Conservation (phyloP, 2,329 filamentous ascomycete species). For the Diaporthe eres region DNA sequence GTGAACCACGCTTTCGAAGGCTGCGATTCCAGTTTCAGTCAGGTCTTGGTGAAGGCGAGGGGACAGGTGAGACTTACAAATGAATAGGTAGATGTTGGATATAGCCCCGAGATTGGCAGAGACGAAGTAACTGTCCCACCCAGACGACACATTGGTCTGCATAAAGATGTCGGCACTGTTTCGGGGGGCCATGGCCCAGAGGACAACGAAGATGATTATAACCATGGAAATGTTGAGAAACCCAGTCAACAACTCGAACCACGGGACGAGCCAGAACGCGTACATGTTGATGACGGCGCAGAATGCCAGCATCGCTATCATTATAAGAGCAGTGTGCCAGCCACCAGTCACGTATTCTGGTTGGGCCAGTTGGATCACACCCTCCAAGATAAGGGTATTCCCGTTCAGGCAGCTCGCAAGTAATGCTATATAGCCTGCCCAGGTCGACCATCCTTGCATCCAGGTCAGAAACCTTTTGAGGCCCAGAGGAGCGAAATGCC, state of each 20-base stretch:
- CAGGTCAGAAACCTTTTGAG: constrained; percentile 35
- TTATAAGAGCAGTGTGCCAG: constrained; percentile 57
- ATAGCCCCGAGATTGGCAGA: constrained; percentile 56
- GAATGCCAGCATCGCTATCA: constrained; percentile 49
- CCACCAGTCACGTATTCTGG: constrained; percentile 33
- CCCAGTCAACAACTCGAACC: constrained; percentile 54
- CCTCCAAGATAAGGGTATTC: constrained; percentile 36
- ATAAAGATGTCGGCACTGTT: constrained; percentile 32
- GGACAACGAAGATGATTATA: constrained; percentile 34
- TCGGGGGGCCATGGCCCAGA: constrained; percentile 37
- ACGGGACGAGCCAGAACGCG: constrained; percentile 55
- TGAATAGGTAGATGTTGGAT: constrained; percentile 51
- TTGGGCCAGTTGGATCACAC: constrained; percentile 36
- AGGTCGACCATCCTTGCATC: constrained; percentile 55
- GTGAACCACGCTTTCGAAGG: constrained; percentile 63
- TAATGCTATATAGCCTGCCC: constrained; percentile 56
- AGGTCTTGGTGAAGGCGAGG: no score
- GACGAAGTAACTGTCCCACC: constrained; percentile 37
- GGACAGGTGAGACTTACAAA: constrained; percentile 44
- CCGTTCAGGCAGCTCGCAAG: constrained; percentile 52
- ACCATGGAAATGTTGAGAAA: constrained; percentile 46
- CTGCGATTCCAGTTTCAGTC: constrained; percentile 44
- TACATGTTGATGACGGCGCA: constrained; percentile 50
- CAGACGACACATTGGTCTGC: constrained; percentile 31
- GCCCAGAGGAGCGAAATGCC: constrained; percentile 34